phyloP scores from a whole-genome alignment of 2,329 filamentous ascomycete genomes.

The Lasiodiplodia gonubiensis region DNA sequence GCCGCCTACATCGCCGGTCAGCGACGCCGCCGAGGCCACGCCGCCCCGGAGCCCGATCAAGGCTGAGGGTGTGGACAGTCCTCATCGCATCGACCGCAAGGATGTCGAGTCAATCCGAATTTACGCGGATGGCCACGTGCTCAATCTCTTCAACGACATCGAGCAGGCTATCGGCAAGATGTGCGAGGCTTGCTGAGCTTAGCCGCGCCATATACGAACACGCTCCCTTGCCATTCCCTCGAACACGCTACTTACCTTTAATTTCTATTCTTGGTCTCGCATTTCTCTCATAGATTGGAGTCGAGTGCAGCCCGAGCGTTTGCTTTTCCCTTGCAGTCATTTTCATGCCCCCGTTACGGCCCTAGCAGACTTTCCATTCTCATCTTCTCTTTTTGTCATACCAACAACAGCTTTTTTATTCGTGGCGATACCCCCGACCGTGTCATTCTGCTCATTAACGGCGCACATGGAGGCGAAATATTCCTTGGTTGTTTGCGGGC shows the following conservation, averaged over 20 bases:
- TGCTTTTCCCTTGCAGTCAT: not conserved
- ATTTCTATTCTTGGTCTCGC: slow-evolving; percentile 23
- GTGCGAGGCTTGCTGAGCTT: slow-evolving; percentile 40
- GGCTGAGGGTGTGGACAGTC: slow-evolving; percentile 44
- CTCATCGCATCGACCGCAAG: slow-evolving; percentile 41
- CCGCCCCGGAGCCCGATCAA: slow-evolving; percentile 48
- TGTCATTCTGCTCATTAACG: slow-evolving; percentile 16
- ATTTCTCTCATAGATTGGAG: slow-evolving; percentile 7
- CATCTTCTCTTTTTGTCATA: not conserved
- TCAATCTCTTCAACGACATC: slow-evolving; percentile 50
- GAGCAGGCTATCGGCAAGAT: slow-evolving; percentile 50
- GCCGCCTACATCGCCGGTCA: slow-evolving; percentile 30
- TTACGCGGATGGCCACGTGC: slow-evolving; percentile 50
- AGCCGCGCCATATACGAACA: slow-evolving; percentile 1
- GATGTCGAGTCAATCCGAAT: slow-evolving; percentile 52
- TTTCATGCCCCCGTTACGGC: slow-evolving; percentile 15
- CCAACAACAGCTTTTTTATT: not conserved
- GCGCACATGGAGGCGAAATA: slow-evolving; percentile 20
- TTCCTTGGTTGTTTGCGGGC: slow-evolving; percentile 5
- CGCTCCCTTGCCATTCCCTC: not conserved
- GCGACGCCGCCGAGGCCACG: slow-evolving; percentile 42
- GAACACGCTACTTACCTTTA: slow-evolving; percentile 12
- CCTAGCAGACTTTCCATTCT: not conserved
- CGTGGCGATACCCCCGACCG: slow-evolving; percentile 25
- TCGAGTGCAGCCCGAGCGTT: slow-evolving; percentile 5